Evolutionary conservation across 148 eudicot genomes (phyloP), one percentile per base, ranked within the genome.

Genomic region (Rhododendron ovatum): DNA sequence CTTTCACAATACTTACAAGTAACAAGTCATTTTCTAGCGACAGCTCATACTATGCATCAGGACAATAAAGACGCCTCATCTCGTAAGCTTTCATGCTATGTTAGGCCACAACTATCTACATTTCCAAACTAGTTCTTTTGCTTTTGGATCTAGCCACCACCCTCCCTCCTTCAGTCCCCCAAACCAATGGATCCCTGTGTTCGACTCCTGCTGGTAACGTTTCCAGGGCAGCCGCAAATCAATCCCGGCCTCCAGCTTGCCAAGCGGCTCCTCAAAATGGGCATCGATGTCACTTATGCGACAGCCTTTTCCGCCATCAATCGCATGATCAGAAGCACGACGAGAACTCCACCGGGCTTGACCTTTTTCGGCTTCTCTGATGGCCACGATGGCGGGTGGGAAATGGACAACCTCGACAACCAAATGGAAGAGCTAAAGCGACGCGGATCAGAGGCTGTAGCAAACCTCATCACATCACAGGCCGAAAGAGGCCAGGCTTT

Each of bases 161-260:
- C 37, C 15, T 11, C 15, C 74, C 35, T 67, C 5, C 73, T 15
- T 67, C 35, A 12, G 35, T 0, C 17, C 74, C 15, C 30, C 30
- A 65, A 65, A 59, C 8, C 30, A 6, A 81, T 81, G 83, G 83
- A 30, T 3, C 1, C 57, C n/a, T 22, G 10, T 13, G 65, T 18
- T 53, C 94, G 89, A 57, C 65, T 90, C 50, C 89, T 92, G 24
- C 63, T 92, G 4, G 53, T 87, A 41, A 78, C 82, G 5, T 81
- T 86, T 51, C 86, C 91, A 12, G 84, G 86, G 4, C 95, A 92
- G 88, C 90, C 93, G 81, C 92, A 91, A 69, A 87, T 91, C 81
- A 93, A 93, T 71, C 93, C 95, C 14, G 77, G 91, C 30, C 87
- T 93, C 79, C 95, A 91, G 80, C 85, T 91, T 18, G 89, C 93